Percentiles rank a stretch among this genome's conserved stretches.
Evolutionary conservation across 2,329 filamentous ascomycete genomes (phyloP).

Genomic region (Fusarium piperis): DNA sequence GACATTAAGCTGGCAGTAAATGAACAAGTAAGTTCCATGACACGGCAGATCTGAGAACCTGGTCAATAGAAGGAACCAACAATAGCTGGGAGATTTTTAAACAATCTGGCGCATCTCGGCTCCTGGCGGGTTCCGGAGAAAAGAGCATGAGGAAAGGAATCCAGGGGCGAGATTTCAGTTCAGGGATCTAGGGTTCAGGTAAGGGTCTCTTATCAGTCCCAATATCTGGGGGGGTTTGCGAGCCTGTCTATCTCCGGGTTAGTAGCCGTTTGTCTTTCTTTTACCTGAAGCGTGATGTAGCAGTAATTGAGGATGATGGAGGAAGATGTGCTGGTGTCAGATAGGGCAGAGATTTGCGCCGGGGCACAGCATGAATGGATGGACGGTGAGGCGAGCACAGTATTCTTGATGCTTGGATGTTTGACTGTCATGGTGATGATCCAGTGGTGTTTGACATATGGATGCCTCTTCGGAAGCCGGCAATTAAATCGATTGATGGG

Average conservation of each 20-base stretch:
- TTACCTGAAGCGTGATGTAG: not conserved
- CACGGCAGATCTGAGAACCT: not conserved
- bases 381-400: not conserved
- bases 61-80: not conserved
- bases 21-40: not conserved
- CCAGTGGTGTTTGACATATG: not conserved
- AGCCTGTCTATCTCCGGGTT: not conserved
- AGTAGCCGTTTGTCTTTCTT: not conserved
- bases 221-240: slow-evolving; percentile 8
- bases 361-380: not conserved
- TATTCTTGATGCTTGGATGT: not conserved
- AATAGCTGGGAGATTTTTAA: not conserved
- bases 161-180: slow-evolving; percentile 16
- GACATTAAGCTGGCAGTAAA: not conserved
- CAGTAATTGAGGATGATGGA: not conserved
- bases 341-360: not conserved
- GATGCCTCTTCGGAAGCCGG: not conserved
- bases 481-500: not conserved
- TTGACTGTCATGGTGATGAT: not conserved
- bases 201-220: slow-evolving; percentile 37
- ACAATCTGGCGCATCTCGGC: not conserved
- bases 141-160: not conserved
- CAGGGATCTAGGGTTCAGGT: slow-evolving; percentile 26
- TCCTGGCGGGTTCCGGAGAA: not conserved
- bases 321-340: not conserved